phyloP scores from a whole-genome alignment of 495 filamentous ascomycete species.

The Ramalina intermedia region DNA sequence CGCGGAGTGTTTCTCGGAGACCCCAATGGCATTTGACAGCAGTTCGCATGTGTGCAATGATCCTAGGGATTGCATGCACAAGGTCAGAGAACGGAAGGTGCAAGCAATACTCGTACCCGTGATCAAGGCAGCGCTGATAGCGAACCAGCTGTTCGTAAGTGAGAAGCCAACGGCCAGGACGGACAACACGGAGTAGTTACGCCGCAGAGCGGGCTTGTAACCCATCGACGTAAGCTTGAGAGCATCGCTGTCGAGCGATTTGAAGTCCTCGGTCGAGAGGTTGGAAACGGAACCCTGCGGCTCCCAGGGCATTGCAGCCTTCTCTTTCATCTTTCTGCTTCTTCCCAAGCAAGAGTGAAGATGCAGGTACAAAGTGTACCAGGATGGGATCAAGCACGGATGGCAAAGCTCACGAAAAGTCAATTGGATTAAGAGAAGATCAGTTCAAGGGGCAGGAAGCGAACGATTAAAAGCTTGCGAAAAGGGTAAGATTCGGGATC shows the following conservation, averaged over 20 bases:
- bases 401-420: no score
- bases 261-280: slow-evolving; percentile 2
- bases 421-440: no score
- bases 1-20: no score
- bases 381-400: no score
- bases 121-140: slow-evolving; percentile 41
- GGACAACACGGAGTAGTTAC: slow-evolving; percentile 43
- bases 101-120: slow-evolving; percentile 26
- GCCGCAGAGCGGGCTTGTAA: slow-evolving; percentile 41
- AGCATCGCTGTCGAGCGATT: slow-evolving; percentile 20
- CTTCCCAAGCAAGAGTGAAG: neutral
- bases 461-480: no score
- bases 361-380: no score
- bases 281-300: neutral
- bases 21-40: no score
- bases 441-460: no score
- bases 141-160: slow-evolving; percentile 53
- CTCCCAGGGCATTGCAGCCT: neutral
- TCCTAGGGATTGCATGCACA: no score
- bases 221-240: slow-evolving; percentile 36
- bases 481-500: no score
- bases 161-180: slow-evolving; percentile 47
- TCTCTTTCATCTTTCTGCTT: neutral
- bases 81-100: no score
- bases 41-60: no score